Percentiles rank a stretch among this genome's conserved stretches.
Conservation (phyloP, 1,284 basidiomycete genomes). For the Moesziomyces sp. region DNA sequence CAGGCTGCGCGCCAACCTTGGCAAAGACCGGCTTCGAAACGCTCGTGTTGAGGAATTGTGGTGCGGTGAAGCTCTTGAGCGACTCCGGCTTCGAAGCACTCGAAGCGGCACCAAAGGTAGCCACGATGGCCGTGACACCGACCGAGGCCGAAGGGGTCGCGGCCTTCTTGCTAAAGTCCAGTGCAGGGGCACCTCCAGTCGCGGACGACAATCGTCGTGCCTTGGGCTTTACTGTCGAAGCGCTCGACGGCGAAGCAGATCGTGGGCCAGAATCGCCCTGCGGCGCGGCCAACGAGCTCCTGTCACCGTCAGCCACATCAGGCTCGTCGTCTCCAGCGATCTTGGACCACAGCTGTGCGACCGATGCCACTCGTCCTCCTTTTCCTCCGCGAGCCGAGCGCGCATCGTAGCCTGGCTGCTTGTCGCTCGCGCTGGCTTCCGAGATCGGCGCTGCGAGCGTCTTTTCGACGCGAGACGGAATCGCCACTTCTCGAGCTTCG, state of each 20-base stretch:
- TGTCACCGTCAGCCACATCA: conserved; percentile 1
- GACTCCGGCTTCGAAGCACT: conserved; percentile 22
- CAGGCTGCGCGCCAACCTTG: conserved; percentile 5
- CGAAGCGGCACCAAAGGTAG: conserved; percentile 19
- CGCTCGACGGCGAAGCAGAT: conserved; percentile 32
- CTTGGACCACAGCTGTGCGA: conserved; percentile 77
- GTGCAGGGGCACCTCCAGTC: conserved; percentile 45
- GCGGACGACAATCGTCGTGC: conserved; percentile 37
- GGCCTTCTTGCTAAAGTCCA: conserved; percentile 56
- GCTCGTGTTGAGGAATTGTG: conserved; percentile 55
- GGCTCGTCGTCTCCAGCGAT: conserved; percentile 51
- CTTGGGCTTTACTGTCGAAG: conserved; percentile 53
- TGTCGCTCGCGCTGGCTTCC: conserved; percentile 6
- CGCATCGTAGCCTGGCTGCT: conserved; percentile 72
- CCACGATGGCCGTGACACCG: conserved; percentile 33
- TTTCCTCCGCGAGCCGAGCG: conserved; percentile 80
- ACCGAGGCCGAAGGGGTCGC: conserved; percentile 14
- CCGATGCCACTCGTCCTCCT: conserved; percentile 79
- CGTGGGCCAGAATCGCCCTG: conserved; percentile 9
- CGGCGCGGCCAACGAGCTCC: conserved; percentile 15
- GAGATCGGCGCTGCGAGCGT: conserved; percentile 21
- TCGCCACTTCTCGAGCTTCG: conserved; percentile 35
- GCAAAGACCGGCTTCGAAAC: conserved; percentile 44
- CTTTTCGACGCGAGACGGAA: conserved; percentile 38
- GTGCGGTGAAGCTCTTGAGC: conserved; percentile 40